Conservation (phyloP, 2,329 filamentous ascomycete species). For the Colletotrichum euphorbiae region DNA sequence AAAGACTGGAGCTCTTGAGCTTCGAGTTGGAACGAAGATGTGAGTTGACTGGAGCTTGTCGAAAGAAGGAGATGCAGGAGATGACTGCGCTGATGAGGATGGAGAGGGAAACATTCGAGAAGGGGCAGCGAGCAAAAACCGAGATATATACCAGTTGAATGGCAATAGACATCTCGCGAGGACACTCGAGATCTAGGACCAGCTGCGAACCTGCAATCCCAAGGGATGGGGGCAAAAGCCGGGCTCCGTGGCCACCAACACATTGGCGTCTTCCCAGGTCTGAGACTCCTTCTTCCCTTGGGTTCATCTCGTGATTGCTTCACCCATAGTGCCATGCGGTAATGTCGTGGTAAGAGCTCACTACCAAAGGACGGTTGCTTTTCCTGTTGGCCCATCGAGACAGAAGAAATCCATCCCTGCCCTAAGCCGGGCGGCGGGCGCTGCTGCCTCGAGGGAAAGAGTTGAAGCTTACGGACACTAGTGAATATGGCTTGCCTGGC, state of each 20-base stretch:
- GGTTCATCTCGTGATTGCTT: conserved; percentile 38
- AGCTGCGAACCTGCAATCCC: conserved; percentile 7
- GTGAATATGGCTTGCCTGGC: conserved; percentile 37
- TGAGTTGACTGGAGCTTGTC: conserved; percentile 34
- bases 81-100: conserved; percentile 33
- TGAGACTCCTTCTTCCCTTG: conserved; percentile 38
- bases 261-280: conserved; percentile 25
- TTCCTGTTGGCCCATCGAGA: conserved; percentile 24
- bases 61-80: conserved; percentile 28
- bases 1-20: conserved; percentile 24
- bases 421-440: conserved; percentile 1
- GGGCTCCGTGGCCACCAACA: conserved; percentile 5
- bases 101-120: neutral
- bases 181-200: conserved; percentile 4
- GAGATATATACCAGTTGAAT: conserved; percentile 16
- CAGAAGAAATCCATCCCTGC: conserved; percentile 37
- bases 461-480: conserved; percentile 31
- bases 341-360: neutral
- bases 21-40: conserved; percentile 27
- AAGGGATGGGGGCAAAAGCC: conserved; percentile 29
- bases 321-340: conserved; percentile 30
- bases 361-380: conserved; percentile 10
- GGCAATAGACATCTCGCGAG: conserved; percentile 2
- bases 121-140: neutral
- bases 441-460: neutral